These are phyloP conservation scores for Auricularia auricula-judae DNA, from an alignment of 768 basidiomycete species.

Conservation along the genomic window DNA sequence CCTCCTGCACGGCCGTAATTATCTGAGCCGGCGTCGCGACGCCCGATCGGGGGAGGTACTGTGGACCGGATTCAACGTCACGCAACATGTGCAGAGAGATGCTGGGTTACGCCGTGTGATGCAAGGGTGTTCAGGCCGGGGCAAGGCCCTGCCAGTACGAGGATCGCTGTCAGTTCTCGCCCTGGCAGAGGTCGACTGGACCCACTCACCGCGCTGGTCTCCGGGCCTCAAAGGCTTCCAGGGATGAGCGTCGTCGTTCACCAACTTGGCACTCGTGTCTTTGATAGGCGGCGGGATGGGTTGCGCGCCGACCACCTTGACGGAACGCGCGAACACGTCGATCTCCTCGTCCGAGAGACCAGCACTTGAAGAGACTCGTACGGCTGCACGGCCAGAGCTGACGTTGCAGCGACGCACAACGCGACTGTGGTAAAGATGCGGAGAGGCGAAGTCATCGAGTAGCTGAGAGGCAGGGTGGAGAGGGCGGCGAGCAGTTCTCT, in stretches of 20 bases:
- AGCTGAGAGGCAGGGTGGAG: too few relatives aligned
- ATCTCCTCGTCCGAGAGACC: constrained; percentile 1
- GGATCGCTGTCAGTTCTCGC: too few relatives aligned
- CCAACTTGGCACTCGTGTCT: neutral
- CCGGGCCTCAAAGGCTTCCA: neutral
- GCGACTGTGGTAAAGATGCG: too few relatives aligned
- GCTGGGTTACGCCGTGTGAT: constrained; percentile 1
- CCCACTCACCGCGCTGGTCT: constrained; percentile 1
- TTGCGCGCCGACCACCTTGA: neutral
- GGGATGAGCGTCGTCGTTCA: constrained; percentile 4
- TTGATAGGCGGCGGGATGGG: neutral
- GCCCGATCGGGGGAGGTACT: constrained; percentile 6
- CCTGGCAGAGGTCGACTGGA: neutral
- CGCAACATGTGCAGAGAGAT: neutral
- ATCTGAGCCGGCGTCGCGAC: constrained; percentile 6
- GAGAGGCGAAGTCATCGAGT: too few relatives aligned
- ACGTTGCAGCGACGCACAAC: too few relatives aligned
- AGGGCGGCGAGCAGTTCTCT: too few relatives aligned
- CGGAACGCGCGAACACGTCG: neutral
- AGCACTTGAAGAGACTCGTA: constrained; percentile 4
- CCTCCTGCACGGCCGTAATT: constrained; percentile 3
- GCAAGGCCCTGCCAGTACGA: neutral
- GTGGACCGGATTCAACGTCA: neutral
- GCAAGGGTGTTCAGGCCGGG: constrained; percentile 8
- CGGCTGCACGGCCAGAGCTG: neutral